These are phyloP conservation scores for Talaromyces sp. DNA, from an alignment of 2,329 filamentous ascomycete species.

Conservation along the genomic window DNA sequence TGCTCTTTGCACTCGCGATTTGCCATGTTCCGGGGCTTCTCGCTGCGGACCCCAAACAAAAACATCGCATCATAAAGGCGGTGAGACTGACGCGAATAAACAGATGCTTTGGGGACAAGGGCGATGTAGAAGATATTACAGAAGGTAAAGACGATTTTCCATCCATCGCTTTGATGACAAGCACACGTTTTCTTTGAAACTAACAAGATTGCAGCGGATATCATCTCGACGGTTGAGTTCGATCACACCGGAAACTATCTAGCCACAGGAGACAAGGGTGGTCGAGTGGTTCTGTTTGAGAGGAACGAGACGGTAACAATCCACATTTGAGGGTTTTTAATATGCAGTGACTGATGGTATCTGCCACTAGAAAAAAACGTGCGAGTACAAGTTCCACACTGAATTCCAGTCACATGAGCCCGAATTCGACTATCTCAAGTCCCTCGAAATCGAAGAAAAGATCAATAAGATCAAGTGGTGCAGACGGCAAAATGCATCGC, in stretches of 20 bases:
- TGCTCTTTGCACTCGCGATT: not conserved
- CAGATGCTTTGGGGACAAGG: slow-evolving; percentile 99
- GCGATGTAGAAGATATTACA: slow-evolving; percentile 97
- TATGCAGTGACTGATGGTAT: not conserved
- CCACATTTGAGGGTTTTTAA: slow-evolving; percentile 26
- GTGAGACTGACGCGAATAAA: slow-evolving; percentile 12
- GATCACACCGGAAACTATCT: slow-evolving; percentile 50
- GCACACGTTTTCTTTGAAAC: not conserved
- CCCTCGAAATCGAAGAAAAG: slow-evolving; percentile 98
- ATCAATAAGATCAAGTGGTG: slow-evolving; percentile 99
- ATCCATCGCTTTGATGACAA: not conserved
- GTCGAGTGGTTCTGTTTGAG: slow-evolving; percentile 48
- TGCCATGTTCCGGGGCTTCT: not conserved
- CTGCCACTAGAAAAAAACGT: slow-evolving; percentile 85
- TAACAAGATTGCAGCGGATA: slow-evolving; percentile 36
- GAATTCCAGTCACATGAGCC: slow-evolving; percentile 99
- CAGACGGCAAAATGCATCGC: slow-evolving; percentile 92
- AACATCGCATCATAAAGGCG: not conserved
- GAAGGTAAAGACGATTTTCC: slow-evolving; percentile 60
- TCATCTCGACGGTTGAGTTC: slow-evolving; percentile 50
- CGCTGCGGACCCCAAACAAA: not conserved
- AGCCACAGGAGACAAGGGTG: slow-evolving; percentile 49
- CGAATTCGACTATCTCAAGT: slow-evolving; percentile 99
- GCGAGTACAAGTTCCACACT: slow-evolving; percentile 99
- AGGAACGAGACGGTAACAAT: slow-evolving; percentile 81